Conservation (phyloP, 495 filamentous ascomycete species). For the Xylaria nigripes region DNA sequence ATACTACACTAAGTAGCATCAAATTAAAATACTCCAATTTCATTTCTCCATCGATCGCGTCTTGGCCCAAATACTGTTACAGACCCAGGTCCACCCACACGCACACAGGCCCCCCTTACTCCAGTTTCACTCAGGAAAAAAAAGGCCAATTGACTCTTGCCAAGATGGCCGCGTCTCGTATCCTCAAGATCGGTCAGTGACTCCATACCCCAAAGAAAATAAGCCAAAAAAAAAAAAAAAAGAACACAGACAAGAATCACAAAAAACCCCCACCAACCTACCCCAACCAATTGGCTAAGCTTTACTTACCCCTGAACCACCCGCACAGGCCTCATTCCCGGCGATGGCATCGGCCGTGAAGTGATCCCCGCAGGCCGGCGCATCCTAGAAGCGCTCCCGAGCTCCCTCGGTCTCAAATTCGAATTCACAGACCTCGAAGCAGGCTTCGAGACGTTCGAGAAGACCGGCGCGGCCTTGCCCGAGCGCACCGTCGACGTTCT, state of each 20-base stretch:
- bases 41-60: neutral
- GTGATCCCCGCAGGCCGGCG: slow-evolving; percentile 92
- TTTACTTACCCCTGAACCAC: neutral
- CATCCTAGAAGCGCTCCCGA: slow-evolving; percentile 80
- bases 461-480: slow-evolving; percentile 77
- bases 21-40: neutral
- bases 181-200: slow-evolving; percentile 51
- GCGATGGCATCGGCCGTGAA: slow-evolving; percentile 96
- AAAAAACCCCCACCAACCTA: neutral
- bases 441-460: slow-evolving; percentile 86
- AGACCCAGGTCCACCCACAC: neutral
- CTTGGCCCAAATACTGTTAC: no score
- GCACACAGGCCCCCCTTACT: no score
- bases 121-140: neutral
- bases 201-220: neutral
- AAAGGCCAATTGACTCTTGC: slow-evolving; percentile 3
- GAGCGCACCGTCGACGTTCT: slow-evolving; percentile 81
- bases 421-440: slow-evolving; percentile 87
- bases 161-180: slow-evolving; percentile 44
- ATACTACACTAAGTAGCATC: no score
- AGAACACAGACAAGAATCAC: neutral
- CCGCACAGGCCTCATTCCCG: slow-evolving; percentile 77
- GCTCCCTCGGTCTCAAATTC: slow-evolving; percentile 80
- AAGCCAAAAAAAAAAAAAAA: neutral
- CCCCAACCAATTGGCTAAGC: neutral